Evolutionary conservation across 768 basidiomycete genomes (phyloP).

Genomic region (Lyophyllum decastes): DNA sequence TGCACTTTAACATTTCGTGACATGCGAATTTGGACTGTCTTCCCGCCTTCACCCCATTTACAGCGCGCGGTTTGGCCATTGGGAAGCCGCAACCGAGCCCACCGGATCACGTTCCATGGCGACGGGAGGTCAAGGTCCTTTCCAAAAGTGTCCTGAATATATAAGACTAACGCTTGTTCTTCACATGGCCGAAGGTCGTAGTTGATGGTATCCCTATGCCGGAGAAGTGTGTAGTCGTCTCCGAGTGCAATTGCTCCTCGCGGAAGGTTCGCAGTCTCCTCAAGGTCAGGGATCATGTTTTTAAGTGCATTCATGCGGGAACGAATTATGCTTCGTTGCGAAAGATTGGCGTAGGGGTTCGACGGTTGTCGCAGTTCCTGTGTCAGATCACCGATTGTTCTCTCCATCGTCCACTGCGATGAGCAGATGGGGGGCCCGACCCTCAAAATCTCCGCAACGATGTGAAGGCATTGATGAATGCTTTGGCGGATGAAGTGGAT

Average conservation of each 20-base stretch:
- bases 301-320: constrained; percentile 22
- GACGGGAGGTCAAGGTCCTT: too few relatives aligned
- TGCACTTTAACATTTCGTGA: too few relatives aligned
- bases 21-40: too few relatives aligned
- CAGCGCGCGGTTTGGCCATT: too few relatives aligned
- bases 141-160: too few relatives aligned
- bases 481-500: too few relatives aligned
- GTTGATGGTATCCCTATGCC: too few relatives aligned
- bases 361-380: constrained; percentile 27
- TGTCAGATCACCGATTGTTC: constrained; percentile 28
- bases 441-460: constrained; percentile 21
- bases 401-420: constrained; percentile 34
- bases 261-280: not conserved
- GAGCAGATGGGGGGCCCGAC: constrained; percentile 20
- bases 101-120: too few relatives aligned
- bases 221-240: not conserved
- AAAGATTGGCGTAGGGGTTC: constrained; percentile 29
- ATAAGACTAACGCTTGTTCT: too few relatives aligned
- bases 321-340: constrained; percentile 15
- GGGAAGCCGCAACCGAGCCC: too few relatives aligned
- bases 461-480: too few relatives aligned
- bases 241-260: not conserved
- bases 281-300: not conserved
- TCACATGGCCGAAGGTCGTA: too few relatives aligned
- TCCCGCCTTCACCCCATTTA: not conserved